These are phyloP conservation scores for Ustilago tritici DNA, from an alignment of 1,284 basidiomycete genomes.

Conservation along the genomic window DNA sequence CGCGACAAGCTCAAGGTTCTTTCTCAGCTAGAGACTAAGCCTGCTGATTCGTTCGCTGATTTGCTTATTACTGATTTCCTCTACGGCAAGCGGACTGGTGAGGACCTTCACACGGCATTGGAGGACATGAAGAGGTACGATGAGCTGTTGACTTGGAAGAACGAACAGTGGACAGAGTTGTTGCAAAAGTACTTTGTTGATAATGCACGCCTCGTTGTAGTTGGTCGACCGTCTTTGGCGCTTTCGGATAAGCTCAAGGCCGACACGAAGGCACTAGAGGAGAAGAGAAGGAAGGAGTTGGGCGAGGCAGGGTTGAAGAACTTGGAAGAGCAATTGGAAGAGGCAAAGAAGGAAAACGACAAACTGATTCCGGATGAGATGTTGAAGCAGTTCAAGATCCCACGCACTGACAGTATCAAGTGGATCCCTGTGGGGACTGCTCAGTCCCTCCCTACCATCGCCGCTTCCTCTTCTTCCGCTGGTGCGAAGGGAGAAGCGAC, in stretches of 20 bases:
- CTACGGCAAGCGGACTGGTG: slow-evolving; percentile 86
- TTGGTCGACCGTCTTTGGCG: slow-evolving; percentile 88
- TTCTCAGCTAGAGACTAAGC: slow-evolving; percentile 70
- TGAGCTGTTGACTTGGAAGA: slow-evolving; percentile 77
- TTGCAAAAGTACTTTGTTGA: slow-evolving; percentile 77
- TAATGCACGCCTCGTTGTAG: slow-evolving; percentile 72
- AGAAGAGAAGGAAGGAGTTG: slow-evolving; percentile 78
- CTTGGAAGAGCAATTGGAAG: slow-evolving; percentile 79
- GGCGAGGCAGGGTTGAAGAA: slow-evolving; percentile 84
- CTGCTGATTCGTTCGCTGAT: slow-evolving; percentile 75
- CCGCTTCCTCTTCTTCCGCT: background rate
- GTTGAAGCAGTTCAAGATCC: slow-evolving; percentile 80
- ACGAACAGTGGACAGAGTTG: slow-evolving; percentile 82
- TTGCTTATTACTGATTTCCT: slow-evolving; percentile 78
- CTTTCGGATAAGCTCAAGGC: slow-evolving; percentile 84
- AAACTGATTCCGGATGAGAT: slow-evolving; percentile 82
- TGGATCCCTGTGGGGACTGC: slow-evolving; percentile 92
- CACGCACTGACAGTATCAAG: slow-evolving; percentile 80
- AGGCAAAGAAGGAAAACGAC: slow-evolving; percentile 88
- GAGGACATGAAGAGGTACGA: slow-evolving; percentile 84
- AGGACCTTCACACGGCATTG: slow-evolving; percentile 80
- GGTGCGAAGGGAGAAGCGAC: slow-evolving; percentile 7
- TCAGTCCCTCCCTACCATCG: slow-evolving; percentile 8
- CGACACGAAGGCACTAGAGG: slow-evolving; percentile 83
- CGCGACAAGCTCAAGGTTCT: slow-evolving; percentile 83